Evolutionary conservation across 768 basidiomycete species (phyloP), one percentile per base, ranked within the genome.

Genomic region (Phlegmacium glaucopus): DNA sequence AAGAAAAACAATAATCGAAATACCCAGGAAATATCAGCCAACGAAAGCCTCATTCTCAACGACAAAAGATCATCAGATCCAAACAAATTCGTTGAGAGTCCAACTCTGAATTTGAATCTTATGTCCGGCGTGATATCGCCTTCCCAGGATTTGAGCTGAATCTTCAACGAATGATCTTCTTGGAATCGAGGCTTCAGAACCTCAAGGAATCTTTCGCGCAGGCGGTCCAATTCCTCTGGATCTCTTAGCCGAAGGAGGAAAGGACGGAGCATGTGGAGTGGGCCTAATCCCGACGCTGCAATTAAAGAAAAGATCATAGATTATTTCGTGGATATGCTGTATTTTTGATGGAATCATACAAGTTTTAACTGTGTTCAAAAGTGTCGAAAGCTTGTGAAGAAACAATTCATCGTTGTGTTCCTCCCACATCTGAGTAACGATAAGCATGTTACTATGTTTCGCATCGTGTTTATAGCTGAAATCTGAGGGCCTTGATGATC

Each of bases 391-490:
- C 43, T 70, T 60, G 36, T 61, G 49, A 30, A 80, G 27, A 51
- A 67, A 41, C 45, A 66, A 39, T 1, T 46, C 39, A 42, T 50
- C 66, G 51, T 67, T 58, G 39, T 50, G 53, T 18, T 75, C 72
- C 22, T 73, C 57, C 78, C 79, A 81, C 45, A 87, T 56, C 41
- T 72, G 71, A 8, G 83, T 74, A n/a, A 81, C 73, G 22, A 87
- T 64, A 16, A 89, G 67, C 35, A 68, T 71, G 44, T 69, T 76
- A 42, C 63, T 72, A 39, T 80, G 80, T 59, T 79, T 78, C 5
- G 88, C 83, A 59, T 90, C 60, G 11, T 60, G 61, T 28, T 62
- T 62, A 69, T 90, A 90, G 63, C 83, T 87, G 58, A 90, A 88
- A 63, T 90, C 87, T 0, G 78, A 75, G 0, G 85, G 85, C 39